These are phyloP conservation scores for Colletotrichum navitas DNA, from an alignment of 2,329 filamentous ascomycete genomes.

Conservation along the genomic window DNA sequence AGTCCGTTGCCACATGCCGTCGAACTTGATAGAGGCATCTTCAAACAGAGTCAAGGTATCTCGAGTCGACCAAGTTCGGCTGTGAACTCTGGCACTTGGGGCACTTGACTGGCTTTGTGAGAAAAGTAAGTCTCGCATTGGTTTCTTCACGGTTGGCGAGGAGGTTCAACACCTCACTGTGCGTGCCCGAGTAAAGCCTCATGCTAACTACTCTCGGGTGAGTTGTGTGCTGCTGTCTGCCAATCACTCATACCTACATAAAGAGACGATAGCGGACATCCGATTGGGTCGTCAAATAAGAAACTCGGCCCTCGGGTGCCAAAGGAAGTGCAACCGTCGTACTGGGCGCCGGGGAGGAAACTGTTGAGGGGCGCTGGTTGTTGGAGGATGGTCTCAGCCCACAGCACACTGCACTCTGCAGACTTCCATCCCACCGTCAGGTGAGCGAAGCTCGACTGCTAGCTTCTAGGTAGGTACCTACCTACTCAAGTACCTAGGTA, in stretches of 20 bases:
- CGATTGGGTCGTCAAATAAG: conserved; percentile 10
- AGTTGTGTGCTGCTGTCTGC: not conserved
- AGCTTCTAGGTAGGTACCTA: no score
- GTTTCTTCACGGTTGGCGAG: not conserved
- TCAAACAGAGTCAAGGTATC: not conserved
- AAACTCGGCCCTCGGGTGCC: conserved; percentile 16
- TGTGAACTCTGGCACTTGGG: not conserved
- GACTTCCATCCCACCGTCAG: conserved; percentile 9
- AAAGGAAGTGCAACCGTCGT: conserved; percentile 22
- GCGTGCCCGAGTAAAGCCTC: conserved; percentile 2
- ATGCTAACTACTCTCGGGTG: not conserved
- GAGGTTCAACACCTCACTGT: not conserved
- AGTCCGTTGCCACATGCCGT: conserved; percentile 21
- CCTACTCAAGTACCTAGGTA: not conserved
- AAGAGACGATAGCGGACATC: conserved; percentile 1
- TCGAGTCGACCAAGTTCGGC: not conserved
- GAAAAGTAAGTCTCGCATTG: not conserved
- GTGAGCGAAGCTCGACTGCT: conserved; percentile 4
- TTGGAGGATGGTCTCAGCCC: conserved; percentile 40
- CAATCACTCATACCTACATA: not conserved
- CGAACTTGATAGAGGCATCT: not conserved
- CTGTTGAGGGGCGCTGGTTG: conserved; percentile 38
- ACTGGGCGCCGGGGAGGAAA: conserved; percentile 24
- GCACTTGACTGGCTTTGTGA: not conserved
- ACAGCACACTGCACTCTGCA: conserved; percentile 7